Percentiles rank a stretch among this genome's conserved stretches.
phyloP scores from a whole-genome alignment of 2,329 filamentous ascomycete genomes.

The Sporothrix globosa region DNA sequence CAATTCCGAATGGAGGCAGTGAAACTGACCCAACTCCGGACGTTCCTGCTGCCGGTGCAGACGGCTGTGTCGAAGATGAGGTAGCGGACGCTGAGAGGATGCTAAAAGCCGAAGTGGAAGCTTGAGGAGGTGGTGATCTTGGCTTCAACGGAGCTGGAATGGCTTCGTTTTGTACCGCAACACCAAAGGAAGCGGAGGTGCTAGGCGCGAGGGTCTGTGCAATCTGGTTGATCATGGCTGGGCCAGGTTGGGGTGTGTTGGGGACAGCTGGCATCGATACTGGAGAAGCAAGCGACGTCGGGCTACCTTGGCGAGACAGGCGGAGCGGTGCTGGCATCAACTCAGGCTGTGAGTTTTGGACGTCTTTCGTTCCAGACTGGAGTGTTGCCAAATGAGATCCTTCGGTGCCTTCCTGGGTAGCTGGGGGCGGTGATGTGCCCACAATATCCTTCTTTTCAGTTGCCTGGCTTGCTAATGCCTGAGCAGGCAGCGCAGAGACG shows the following conservation, averaged over 20 bases:
- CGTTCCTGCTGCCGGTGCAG: neutral
- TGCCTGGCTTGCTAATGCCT: neutral
- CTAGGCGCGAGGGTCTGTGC: neutral
- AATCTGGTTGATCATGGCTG: neutral
- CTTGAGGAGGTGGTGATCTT: slow-evolving; percentile 15
- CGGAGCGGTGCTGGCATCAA: slow-evolving; percentile 29
- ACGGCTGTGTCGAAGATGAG: neutral
- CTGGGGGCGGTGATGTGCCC: neutral
- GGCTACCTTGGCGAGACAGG: slow-evolving; percentile 16
- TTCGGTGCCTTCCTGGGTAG: neutral
- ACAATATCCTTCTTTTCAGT: neutral
- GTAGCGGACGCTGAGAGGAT: slow-evolving; percentile 6
- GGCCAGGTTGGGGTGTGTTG: neutral
- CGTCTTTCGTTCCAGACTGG: too few species aligned
- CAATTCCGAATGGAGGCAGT: neutral
- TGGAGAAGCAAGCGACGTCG: neutral
- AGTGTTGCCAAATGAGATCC: neutral
- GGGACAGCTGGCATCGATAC: slow-evolving; percentile 17
- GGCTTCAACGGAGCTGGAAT: slow-evolving; percentile 26
- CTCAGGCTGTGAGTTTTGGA: slow-evolving; percentile 3
- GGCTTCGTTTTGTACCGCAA: slow-evolving; percentile 9
- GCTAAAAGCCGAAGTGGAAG: neutral
- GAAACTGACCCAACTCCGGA: neutral
- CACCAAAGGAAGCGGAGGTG: neutral
- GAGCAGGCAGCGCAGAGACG: neutral